phyloP scores from a whole-genome alignment of 1,284 basidiomycete species.

The Irpex lacteus region DNA sequence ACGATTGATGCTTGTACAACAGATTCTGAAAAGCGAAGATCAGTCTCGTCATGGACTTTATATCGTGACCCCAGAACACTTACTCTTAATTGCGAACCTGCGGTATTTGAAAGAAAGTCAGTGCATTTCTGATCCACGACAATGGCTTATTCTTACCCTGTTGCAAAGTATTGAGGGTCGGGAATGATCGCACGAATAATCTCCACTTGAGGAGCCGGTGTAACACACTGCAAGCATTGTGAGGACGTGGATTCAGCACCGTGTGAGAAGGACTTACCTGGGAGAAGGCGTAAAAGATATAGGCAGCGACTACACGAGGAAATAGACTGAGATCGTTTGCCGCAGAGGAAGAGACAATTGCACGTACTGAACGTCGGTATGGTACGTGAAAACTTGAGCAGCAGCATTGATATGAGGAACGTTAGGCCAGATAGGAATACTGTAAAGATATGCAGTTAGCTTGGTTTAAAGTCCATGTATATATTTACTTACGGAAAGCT shows the following conservation, averaged over 20 bases:
- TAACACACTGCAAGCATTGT: conserved; percentile 29
- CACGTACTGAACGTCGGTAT: conserved; percentile 37
- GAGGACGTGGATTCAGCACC: not conserved
- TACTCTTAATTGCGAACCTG: conserved; percentile 43
- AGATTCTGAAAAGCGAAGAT: conserved; percentile 26
- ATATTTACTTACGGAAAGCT: conserved; percentile 33
- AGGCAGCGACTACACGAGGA: conserved; percentile 35
- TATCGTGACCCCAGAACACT: conserved; percentile 3
- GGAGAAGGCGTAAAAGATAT: conserved; percentile 42
- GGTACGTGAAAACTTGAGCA: conserved; percentile 39
- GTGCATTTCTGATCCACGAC: conserved; percentile 1
- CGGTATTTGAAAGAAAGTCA: not conserved
- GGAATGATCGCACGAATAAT: conserved; percentile 40
- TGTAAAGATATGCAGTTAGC: conserved; percentile 12
- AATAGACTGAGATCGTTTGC: not conserved
- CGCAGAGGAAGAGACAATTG: not conserved
- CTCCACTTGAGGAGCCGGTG: conserved; percentile 44
- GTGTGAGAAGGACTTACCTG: conserved; percentile 27
- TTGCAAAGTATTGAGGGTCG: conserved; percentile 42
- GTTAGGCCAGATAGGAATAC: conserved; percentile 41
- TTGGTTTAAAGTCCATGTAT: not conserved
- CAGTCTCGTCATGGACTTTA: not conserved
- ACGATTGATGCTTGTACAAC: conserved; percentile 44
- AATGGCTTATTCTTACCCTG: conserved; percentile 27
- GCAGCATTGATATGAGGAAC: conserved; percentile 42